phyloP scores from a whole-genome alignment of 2,329 filamentous ascomycete species.

The Phoma sp. region DNA sequence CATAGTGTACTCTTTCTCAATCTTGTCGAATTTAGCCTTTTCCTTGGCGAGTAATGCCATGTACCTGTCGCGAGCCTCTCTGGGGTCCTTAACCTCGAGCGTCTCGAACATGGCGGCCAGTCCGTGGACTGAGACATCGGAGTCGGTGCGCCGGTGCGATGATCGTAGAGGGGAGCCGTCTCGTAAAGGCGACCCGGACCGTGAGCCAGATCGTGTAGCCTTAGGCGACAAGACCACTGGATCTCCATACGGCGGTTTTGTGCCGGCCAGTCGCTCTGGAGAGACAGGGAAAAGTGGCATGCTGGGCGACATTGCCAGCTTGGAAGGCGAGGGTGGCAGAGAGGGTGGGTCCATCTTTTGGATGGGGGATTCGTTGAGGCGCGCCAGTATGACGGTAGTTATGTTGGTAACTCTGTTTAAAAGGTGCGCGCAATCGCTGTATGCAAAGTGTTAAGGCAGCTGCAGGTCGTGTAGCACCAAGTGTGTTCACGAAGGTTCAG shows the following conservation, averaged over 20 bases:
- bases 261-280: constrained; percentile 68
- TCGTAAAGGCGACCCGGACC: constrained; percentile 47
- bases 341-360: constrained; percentile 36
- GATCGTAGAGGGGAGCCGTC: constrained; percentile 43
- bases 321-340: constrained; percentile 53
- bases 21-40: constrained; percentile 46
- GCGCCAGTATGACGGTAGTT: constrained; percentile 46
- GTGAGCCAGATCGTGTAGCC: constrained; percentile 13
- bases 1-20: constrained; percentile 73
- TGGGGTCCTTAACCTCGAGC: constrained; percentile 62
- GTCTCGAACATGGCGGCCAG: constrained; percentile 76
- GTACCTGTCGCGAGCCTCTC: constrained; percentile 54
- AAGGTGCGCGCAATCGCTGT: constrained; percentile 11
- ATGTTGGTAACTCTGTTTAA: not conserved
- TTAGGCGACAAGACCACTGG: constrained; percentile 37
- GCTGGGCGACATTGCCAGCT: constrained; percentile 63
- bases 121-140: constrained; percentile 49
- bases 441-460: constrained; percentile 16
- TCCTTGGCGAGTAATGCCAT: constrained; percentile 54
- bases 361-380: constrained; percentile 47
- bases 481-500: constrained; percentile 18
- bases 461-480: constrained; percentile 17
- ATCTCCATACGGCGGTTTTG: constrained; percentile 42
- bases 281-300: constrained; percentile 68
- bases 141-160: constrained; percentile 46